Conservation (phyloP, 148 eudicot genomes). For the Fagopyrum tataricum region DNA sequence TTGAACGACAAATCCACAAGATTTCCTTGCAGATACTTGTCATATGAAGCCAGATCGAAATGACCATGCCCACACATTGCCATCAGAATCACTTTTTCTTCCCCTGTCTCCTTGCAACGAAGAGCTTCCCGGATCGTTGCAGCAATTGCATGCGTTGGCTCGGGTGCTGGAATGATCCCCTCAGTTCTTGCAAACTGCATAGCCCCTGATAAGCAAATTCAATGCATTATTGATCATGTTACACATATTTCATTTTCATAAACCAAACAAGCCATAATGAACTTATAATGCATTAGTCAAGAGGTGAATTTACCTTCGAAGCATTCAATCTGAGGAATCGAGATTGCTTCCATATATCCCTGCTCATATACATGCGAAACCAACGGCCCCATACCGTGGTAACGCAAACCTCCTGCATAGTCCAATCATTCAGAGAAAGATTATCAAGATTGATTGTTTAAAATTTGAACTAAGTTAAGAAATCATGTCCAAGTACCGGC, state of each 20-base stretch:
- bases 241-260: not conserved
- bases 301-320: constrained; percentile 53
- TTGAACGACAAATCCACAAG: constrained; percentile 70
- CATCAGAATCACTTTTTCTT: constrained; percentile 83
- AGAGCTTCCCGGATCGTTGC: constrained; percentile 93
- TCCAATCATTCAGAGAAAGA: not conserved
- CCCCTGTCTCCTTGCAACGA: constrained; percentile 80
- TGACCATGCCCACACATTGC: constrained; percentile 99
- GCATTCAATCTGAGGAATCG: constrained; percentile 89
- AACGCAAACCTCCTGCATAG: constrained; percentile 74
- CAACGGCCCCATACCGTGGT: constrained; percentile 96
- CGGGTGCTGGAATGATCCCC: constrained; percentile 94
- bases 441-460: not conserved
- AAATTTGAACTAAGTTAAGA: constrained; percentile 4
- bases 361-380: constrained; percentile 86
- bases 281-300: not conserved
- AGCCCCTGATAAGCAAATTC: constrained; percentile 43
- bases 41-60: constrained; percentile 84
- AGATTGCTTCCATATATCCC: constrained; percentile 81
- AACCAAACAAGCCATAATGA: not conserved
- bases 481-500: constrained; percentile 66
- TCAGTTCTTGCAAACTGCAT: constrained; percentile 88
- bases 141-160: constrained; percentile 90
- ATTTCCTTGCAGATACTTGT: constrained; percentile 64
- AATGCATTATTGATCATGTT: not conserved